These are phyloP conservation scores for Pythium apleroticum DNA, from an alignment of 352 stramenopile genomes.

Conservation along the genomic window DNA sequence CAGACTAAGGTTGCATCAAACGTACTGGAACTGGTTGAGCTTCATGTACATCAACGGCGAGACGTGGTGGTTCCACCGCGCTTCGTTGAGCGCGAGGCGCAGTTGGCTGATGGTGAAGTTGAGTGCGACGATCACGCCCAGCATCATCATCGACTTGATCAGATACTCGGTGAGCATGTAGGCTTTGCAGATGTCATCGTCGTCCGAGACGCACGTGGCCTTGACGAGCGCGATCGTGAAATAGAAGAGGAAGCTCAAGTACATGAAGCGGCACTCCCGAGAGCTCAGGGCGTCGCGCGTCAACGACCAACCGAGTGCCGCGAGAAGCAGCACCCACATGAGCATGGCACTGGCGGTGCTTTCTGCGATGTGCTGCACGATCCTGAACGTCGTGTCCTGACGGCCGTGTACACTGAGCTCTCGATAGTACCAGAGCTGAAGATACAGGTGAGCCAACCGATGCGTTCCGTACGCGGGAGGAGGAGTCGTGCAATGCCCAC, in stretches of 20 bases:
- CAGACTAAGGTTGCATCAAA: no score
- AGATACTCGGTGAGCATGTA: slow-evolving; percentile 68
- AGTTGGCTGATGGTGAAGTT: slow-evolving; percentile 69
- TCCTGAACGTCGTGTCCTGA: slow-evolving; percentile 32
- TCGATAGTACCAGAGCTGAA: slow-evolving; percentile 48
- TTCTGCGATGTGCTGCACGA: slow-evolving; percentile 35
- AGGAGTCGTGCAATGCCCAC: neutral
- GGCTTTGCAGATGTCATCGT: slow-evolving; percentile 51
- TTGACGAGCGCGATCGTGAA: slow-evolving; percentile 42
- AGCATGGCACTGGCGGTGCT: slow-evolving; percentile 42
- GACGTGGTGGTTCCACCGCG: slow-evolving; percentile 57
- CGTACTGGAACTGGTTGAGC: slow-evolving; percentile 66
- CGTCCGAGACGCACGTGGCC: slow-evolving; percentile 36
- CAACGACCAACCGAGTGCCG: slow-evolving; percentile 65
- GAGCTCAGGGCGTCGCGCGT: slow-evolving; percentile 44
- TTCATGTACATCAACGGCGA: slow-evolving; percentile 70
- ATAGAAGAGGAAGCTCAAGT: slow-evolving; percentile 42
- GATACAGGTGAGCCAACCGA: neutral
- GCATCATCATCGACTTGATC: slow-evolving; percentile 63
- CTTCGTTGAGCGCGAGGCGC: slow-evolving; percentile 41
- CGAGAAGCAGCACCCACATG: slow-evolving; percentile 45
- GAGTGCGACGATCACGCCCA: slow-evolving; percentile 62
- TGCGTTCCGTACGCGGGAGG: no score
- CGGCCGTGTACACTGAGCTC: slow-evolving; percentile 41
- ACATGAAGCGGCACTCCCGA: slow-evolving; percentile 41